Percentiles rank a stretch among this genome's conserved stretches.
Conservation (phyloP, 2,329 filamentous ascomycete genomes). For the Xylariaceae sp. region DNA sequence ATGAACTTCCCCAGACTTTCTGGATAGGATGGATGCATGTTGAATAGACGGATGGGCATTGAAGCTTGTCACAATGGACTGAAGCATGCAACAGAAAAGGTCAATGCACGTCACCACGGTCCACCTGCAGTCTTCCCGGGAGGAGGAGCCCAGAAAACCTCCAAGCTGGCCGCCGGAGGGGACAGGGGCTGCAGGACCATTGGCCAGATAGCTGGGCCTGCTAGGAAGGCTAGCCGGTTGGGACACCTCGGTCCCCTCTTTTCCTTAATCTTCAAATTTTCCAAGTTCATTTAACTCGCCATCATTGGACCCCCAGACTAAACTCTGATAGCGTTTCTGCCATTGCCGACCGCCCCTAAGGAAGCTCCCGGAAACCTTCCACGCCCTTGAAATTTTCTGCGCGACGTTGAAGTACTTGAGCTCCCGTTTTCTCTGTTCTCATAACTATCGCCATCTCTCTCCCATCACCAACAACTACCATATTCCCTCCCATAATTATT, state of each 20-base stretch:
- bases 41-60: no score
- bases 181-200: no score
- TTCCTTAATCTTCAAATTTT: not conserved
- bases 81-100: no score
- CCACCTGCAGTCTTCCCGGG: no score
- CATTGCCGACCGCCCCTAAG: constrained; percentile 33
- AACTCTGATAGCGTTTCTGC: constrained; percentile 34
- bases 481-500: constrained; percentile 30
- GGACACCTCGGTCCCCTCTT: constrained; percentile 1
- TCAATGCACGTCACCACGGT: no score
- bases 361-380: constrained; percentile 41
- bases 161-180: no score
- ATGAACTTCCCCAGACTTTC: no score
- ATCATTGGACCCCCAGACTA: constrained; percentile 7
- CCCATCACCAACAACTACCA: constrained; percentile 23
- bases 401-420: constrained; percentile 33
- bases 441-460: constrained; percentile 31
- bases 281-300: not conserved
- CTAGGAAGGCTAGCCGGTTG: no score
- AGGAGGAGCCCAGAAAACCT: no score
- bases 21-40: no score
- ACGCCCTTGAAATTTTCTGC: constrained; percentile 35
- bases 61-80: no score
- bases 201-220: no score
- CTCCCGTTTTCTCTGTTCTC: constrained; percentile 21